These are phyloP conservation scores for Pyrenopolyporus hunteri DNA, from an alignment of 495 filamentous ascomycete genomes.

Conservation along the genomic window DNA sequence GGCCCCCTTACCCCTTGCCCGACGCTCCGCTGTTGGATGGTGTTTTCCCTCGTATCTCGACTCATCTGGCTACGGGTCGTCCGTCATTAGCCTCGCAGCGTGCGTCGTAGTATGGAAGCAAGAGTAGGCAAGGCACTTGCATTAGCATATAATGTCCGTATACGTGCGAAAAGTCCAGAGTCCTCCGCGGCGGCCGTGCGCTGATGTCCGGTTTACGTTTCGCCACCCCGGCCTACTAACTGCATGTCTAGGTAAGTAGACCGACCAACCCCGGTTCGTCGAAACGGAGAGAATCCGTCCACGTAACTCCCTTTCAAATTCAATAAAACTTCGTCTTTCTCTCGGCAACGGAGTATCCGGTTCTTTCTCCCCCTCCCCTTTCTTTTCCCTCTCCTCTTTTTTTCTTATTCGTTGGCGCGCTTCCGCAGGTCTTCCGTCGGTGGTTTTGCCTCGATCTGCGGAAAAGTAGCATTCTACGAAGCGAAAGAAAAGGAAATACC, in stretches of 20 bases:
- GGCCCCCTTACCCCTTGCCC: background rate
- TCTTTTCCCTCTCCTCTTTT: too few relatives aligned
- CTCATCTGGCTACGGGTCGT: slow-evolving; percentile 6
- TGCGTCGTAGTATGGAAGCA: slow-evolving; percentile 6
- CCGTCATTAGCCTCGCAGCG: slow-evolving; percentile 13
- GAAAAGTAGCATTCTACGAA: background rate
- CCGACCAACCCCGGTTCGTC: too few relatives aligned
- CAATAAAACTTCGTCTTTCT: too few relatives aligned
- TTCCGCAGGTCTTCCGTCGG: too few relatives aligned
- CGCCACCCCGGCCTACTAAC: slow-evolving; percentile 27
- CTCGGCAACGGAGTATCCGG: too few relatives aligned
- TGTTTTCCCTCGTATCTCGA: slow-evolving; percentile 10
- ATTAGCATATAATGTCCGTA: slow-evolving; percentile 3
- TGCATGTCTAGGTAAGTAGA: too few relatives aligned
- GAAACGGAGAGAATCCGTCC: too few relatives aligned
- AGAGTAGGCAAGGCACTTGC: background rate
- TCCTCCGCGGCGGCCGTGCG: slow-evolving; percentile 23
- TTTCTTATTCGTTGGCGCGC: too few relatives aligned
- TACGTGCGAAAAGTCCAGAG: background rate
- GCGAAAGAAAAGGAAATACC: too few relatives aligned
- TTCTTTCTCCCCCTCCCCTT: too few relatives aligned
- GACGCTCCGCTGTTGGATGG: background rate
- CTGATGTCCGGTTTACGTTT: slow-evolving; percentile 25
- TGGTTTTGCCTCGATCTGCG: background rate
- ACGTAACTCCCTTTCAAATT: too few relatives aligned